phyloP scores from a whole-genome alignment of 441 rosid species.

The Euphorbia celastroides region DNA sequence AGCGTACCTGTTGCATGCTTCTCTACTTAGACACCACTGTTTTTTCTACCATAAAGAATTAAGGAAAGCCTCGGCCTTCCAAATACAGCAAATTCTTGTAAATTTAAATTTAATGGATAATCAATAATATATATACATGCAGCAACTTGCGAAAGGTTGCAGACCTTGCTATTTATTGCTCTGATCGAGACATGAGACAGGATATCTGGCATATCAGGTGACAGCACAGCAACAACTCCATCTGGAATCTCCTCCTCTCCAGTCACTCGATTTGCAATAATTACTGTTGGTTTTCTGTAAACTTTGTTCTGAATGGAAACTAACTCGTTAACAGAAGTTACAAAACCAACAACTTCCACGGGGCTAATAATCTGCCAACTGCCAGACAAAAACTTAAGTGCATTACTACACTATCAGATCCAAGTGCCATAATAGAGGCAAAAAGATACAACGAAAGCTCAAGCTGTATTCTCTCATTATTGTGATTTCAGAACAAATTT shows the following conservation, averaged over 20 bases:
- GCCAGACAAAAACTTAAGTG: slow-evolving; percentile 5
- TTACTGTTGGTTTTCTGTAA: slow-evolving; percentile 54
- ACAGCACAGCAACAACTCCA: slow-evolving; percentile 77
- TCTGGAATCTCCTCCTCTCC: slow-evolving; percentile 88
- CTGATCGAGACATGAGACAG: slow-evolving; percentile 81
- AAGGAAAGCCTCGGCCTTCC: slow-evolving; percentile 13
- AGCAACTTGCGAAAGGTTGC: slow-evolving; percentile 12
- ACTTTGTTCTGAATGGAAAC: slow-evolving; percentile 54
- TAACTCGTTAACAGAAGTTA: slow-evolving; percentile 48
- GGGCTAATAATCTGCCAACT: slow-evolving; percentile 94
- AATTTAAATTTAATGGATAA: neutral
- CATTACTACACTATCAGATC: neutral
- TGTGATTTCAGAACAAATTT: neutral
- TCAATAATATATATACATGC: neutral
- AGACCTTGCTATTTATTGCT: slow-evolving; percentile 75
- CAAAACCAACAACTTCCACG: slow-evolving; percentile 57
- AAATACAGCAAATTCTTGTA: slow-evolving; percentile 5
- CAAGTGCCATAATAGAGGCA: neutral
- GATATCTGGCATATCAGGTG: slow-evolving; percentile 74
- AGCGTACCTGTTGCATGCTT: slow-evolving; percentile 56
- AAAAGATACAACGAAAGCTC: neutral
- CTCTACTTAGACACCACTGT: neutral
- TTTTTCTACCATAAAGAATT: slow-evolving; percentile 12
- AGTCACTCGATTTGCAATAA: slow-evolving; percentile 55
- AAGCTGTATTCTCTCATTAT: neutral